These are phyloP conservation scores for Trypanosoma vivax DNA, from an alignment of 208 protist species.

Conservation along the genomic window DNA sequence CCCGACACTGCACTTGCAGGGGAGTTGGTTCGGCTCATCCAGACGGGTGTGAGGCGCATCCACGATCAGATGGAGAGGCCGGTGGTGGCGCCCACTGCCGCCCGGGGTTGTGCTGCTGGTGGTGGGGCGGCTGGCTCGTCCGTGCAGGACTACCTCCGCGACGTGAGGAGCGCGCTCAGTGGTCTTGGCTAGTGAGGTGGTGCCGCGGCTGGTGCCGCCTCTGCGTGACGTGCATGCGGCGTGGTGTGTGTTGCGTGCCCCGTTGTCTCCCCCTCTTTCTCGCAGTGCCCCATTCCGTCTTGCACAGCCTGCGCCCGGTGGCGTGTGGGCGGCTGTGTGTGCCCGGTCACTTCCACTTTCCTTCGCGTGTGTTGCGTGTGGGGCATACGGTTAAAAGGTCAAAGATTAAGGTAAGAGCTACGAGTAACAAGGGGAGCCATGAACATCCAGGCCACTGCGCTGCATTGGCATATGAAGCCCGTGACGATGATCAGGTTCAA, in stretches of 20 bases:
- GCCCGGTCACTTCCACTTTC: background rate
- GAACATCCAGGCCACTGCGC: slow-evolving; percentile 57
- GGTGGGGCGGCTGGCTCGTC: background rate
- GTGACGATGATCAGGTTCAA: slow-evolving; percentile 96
- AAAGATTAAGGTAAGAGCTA: slow-evolving; percentile 2
- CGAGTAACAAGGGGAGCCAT: slow-evolving; percentile 15
- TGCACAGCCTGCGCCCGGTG: too few relatives aligned
- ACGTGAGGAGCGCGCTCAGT: slow-evolving; percentile 14
- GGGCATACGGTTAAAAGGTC: background rate
- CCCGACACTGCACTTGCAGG: slow-evolving; percentile 26
- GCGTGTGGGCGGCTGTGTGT: too few relatives aligned
- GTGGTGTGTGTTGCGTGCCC: background rate
- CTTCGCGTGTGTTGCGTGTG: background rate
- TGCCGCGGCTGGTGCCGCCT: background rate
- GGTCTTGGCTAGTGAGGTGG: slow-evolving; percentile 19
- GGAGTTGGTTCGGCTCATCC: slow-evolving; percentile 48
- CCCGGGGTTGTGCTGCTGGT: background rate
- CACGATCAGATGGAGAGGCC: slow-evolving; percentile 24
- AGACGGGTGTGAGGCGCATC: slow-evolving; percentile 47
- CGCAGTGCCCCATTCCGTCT: too few relatives aligned
- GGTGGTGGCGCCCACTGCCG: background rate
- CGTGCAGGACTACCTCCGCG: slow-evolving; percentile 12
- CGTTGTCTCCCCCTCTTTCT: too few relatives aligned
- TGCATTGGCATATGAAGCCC: slow-evolving; percentile 88
- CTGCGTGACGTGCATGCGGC: background rate